Evolutionary conservation across 148 eudicot genomes (phyloP).

Genomic region (Heliamphora exappendiculata): DNA sequence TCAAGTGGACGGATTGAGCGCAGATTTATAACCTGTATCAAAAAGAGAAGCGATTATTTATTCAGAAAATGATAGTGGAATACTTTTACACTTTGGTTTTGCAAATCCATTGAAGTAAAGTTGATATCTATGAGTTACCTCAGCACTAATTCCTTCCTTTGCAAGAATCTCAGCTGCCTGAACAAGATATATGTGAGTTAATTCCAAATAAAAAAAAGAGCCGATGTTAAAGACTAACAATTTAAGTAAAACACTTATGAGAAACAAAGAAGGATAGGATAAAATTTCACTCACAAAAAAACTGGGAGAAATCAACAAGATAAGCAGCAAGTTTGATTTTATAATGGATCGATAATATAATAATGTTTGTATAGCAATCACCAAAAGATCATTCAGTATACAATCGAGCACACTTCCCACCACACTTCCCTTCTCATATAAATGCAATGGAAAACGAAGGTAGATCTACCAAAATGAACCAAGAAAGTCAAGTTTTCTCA

Average conservation of each 20-base stretch:
- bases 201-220: neutral
- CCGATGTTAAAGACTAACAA: neutral
- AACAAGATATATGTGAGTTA: neutral
- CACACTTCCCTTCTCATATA: neutral
- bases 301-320: neutral
- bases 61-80: neutral
- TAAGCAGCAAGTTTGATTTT: neutral
- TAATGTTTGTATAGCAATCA: neutral
- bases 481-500: neutral
- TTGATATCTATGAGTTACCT: constrained; percentile 35
- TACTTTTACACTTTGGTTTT: neutral
- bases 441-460: neutral
- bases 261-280: neutral
- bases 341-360: neutral
- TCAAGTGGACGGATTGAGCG: constrained; percentile 93
- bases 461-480: neutral
- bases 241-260: neutral
- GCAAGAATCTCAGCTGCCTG: constrained; percentile 91
- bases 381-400: neutral
- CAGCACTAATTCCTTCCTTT: constrained; percentile 89
- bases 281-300: neutral
- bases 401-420: neutral
- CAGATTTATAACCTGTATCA: constrained; percentile 67
- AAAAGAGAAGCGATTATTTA: neutral
- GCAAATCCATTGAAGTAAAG: neutral